phyloP scores from a whole-genome alignment of 1,284 basidiomycete species.

The Albatrellus sp. region DNA sequence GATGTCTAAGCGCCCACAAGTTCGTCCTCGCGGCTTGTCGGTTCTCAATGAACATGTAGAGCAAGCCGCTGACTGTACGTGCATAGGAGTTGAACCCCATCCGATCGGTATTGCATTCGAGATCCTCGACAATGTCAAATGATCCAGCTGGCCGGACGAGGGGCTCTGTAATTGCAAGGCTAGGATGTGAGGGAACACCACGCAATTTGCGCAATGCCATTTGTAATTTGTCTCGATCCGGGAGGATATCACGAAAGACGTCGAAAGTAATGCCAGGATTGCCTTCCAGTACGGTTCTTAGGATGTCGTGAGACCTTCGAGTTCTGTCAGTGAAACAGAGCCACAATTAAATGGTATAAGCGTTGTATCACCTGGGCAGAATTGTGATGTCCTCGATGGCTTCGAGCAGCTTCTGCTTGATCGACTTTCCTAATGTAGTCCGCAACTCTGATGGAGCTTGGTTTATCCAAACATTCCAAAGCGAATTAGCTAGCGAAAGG shows the following conservation, averaged over 20 bases:
- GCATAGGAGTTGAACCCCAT: conserved; percentile 52
- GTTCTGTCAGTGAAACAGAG: not conserved
- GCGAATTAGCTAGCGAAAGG: conserved; percentile 8
- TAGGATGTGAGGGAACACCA: conserved; percentile 36
- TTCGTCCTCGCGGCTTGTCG: conserved; percentile 47
- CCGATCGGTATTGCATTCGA: conserved; percentile 20
- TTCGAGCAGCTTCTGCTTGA: conserved; percentile 7
- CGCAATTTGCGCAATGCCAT: conserved; percentile 33
- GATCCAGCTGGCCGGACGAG: conserved; percentile 36
- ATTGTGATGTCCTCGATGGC: conserved; percentile 7
- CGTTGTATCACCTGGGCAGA: conserved; percentile 6
- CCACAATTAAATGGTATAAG: not conserved
- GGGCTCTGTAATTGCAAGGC: conserved; percentile 50
- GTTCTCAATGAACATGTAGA: conserved; percentile 50
- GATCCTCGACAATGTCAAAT: conserved; percentile 12
- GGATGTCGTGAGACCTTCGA: conserved; percentile 36
- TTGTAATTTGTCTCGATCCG: conserved; percentile 33
- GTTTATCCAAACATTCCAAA: conserved; percentile 16
- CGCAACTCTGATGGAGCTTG: conserved; percentile 8
- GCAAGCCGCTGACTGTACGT: conserved; percentile 47
- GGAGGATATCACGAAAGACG: conserved; percentile 38
- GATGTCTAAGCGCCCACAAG: conserved; percentile 52
- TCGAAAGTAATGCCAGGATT: conserved; percentile 12
- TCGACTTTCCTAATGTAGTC: conserved; percentile 22
- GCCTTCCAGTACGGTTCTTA: conserved; percentile 15